phyloP scores from a whole-genome alignment of 2,329 filamentous ascomycete genomes.

The Cladosporium sp. region DNA sequence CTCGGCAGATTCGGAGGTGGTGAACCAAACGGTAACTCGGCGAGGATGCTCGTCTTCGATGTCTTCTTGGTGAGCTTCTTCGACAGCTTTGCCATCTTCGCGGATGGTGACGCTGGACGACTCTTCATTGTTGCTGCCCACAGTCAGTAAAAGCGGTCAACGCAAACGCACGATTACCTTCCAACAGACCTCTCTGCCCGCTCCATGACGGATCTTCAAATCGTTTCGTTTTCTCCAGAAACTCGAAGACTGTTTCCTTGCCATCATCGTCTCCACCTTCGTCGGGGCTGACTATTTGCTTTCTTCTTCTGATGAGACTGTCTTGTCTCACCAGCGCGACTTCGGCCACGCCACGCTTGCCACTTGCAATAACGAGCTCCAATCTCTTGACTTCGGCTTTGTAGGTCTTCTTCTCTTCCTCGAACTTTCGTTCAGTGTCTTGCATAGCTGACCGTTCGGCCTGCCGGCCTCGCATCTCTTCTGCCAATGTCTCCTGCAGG shows the following conservation, averaged over 20 bases:
- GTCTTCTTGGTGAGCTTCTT: slow-evolving; percentile 35
- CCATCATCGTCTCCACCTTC: slow-evolving; percentile 19
- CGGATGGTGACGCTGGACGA: slow-evolving; percentile 32
- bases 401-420: slow-evolving; percentile 32
- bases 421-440: slow-evolving; percentile 30
- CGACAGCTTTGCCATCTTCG: slow-evolving; percentile 36
- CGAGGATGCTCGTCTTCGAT: slow-evolving; percentile 23
- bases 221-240: slow-evolving; percentile 26
- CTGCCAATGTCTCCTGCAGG: slow-evolving; percentile 26
- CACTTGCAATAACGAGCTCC: slow-evolving; percentile 40
- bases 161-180: background rate
- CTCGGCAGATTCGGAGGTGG: slow-evolving; percentile 21
- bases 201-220: slow-evolving; percentile 23
- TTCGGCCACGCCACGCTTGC: slow-evolving; percentile 37
- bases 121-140: slow-evolving; percentile 25
- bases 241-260: slow-evolving; percentile 31
- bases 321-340: slow-evolving; percentile 39
- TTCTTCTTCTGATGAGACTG: slow-evolving; percentile 33
- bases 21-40: slow-evolving; percentile 32
- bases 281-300: slow-evolving; percentile 16
- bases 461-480: slow-evolving; percentile 23
- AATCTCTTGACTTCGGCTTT: slow-evolving; percentile 40
- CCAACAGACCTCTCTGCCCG: slow-evolving; percentile 28
- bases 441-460: slow-evolving; percentile 23
- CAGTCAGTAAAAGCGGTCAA: slow-evolving; percentile 16